Conservation (phyloP, 129 eudicot species). For the Erigeron canadensis region DNA sequence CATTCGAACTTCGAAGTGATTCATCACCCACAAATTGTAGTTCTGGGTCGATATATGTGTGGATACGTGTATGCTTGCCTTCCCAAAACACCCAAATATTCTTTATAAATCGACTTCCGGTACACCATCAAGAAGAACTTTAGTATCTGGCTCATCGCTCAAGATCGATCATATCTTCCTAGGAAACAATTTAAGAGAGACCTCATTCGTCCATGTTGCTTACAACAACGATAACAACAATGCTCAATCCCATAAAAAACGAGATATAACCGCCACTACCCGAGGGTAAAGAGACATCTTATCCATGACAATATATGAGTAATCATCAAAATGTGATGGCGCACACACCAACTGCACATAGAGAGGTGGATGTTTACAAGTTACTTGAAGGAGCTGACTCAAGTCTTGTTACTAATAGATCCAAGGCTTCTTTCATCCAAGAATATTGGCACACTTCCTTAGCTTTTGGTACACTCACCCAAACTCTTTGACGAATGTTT, state of each 20-base stretch:
- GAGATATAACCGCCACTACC: too few relatives aligned
- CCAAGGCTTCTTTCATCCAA: conserved; percentile 90
- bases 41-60: too few relatives aligned
- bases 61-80: too few relatives aligned
- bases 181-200: neutral
- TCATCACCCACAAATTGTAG: too few relatives aligned
- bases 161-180: neutral
- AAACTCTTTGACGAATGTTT: conserved; percentile 57
- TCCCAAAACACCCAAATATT: neutral
- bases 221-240: too few relatives aligned
- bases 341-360: too few relatives aligned
- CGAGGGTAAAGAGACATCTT: too few relatives aligned
- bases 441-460: conserved; percentile 59
- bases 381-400: conserved; percentile 24
- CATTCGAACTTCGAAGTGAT: too few relatives aligned
- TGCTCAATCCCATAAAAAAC: too few relatives aligned
- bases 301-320: too few relatives aligned
- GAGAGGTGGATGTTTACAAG: neutral
- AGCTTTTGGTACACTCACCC: conserved; percentile 78
- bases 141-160: neutral
- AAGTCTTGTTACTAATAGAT: conserved; percentile 44
- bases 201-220: too few relatives aligned
- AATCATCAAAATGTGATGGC: conserved; percentile 3
- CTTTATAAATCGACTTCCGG: neutral
- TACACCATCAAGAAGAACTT: neutral